Evolutionary conservation across 805 yeast species (phyloP), one percentile per base, ranked within the genome.

Genomic region (Wickerhamomyces queroliae): DNA sequence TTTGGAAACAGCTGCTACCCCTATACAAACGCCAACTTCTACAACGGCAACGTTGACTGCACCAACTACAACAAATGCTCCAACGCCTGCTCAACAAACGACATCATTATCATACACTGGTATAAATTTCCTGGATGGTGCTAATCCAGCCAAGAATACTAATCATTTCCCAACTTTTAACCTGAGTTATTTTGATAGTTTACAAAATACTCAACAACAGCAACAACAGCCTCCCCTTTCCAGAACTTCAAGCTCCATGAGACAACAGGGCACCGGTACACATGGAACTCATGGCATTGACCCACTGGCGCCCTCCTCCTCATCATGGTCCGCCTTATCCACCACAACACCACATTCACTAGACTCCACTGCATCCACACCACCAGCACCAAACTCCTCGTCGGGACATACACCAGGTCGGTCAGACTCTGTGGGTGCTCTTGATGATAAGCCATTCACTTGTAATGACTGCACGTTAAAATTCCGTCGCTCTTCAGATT

Each of bases 401-500:
- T 34, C 34, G 23, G 21, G 35, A 36, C 22, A 31, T 19, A 37
- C 28, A 10, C 30, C 41, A 31, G 20, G 40, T 13, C 32, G 29
- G 4, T 33, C 44, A 10, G 33, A 42, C 4, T 40, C 45, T 7
- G 39, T 37, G 8, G 37, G 37, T 27, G 43, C 36, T 4, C 45
- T 50, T 10, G 53, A 23, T 23, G 25, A 52, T 20, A 62, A 76
- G 45, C 72, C 74, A 33, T 80, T 69, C 49, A 66, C 73, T 6
- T 84, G 95, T 56, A 51, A 58, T 5, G 71, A 74, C 46, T 84
- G 95, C 58, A 58, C 70, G 2, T 63, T 81, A 62, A 70, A 78
- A 26, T 84, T 84, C 57, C 68, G 83, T 38, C 65, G 93, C 28
- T 73, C 83, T 1, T 72, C 81, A 3, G 91, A 83, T 59, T 66